Evolutionary conservation across 2,329 filamentous ascomycete species (phyloP).

Genomic region (Botrytis tulipae): DNA sequence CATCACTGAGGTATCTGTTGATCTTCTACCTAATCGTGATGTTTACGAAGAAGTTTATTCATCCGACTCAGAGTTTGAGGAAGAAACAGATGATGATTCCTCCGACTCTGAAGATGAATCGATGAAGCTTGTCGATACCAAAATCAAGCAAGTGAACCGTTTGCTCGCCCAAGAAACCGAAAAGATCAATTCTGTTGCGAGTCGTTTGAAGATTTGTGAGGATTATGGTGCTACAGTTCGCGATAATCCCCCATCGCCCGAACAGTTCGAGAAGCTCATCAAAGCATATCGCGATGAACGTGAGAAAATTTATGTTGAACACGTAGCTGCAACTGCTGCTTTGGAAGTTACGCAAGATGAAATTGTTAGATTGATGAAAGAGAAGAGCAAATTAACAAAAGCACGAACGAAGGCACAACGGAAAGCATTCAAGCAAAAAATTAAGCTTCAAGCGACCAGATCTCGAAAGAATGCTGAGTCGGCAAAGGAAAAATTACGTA

Average conservation of each 20-base stretch:
- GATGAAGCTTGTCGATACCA: conserved; percentile 28
- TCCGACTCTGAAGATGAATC: conserved; percentile 35
- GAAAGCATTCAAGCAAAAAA: conserved; percentile 42
- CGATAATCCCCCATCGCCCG: conserved; percentile 25
- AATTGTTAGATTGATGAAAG: conserved; percentile 39
- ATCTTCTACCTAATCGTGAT: conserved; percentile 52
- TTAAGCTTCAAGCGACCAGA: conserved; percentile 41
- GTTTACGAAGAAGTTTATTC: conserved; percentile 43
- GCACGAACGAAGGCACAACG: conserved; percentile 36
- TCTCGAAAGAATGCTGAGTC: conserved; percentile 41
- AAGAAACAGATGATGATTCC: conserved; percentile 34
- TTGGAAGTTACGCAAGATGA: conserved; percentile 40
- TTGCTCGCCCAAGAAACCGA: conserved; percentile 33
- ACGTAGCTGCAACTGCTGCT: conserved; percentile 38
- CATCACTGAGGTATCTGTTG: conserved; percentile 61
- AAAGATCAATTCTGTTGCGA: conserved; percentile 36
- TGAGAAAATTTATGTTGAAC: conserved; percentile 42
- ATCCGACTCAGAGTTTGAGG: conserved; percentile 39
- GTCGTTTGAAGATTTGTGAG: conserved; percentile 33
- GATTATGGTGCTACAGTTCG: conserved; percentile 32
- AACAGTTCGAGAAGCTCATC: conserved; percentile 31
- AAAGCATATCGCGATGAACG: conserved; percentile 34
- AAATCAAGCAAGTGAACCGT: conserved; percentile 31
- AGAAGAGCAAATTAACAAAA: conserved; percentile 36
- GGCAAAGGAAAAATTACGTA: conserved; percentile 45